A percentile compares a stretch with the other conserved stretches of the same genome.
Conservation (phyloP, 352 stramenopile species). For the Globisporangium emineosum region DNA sequence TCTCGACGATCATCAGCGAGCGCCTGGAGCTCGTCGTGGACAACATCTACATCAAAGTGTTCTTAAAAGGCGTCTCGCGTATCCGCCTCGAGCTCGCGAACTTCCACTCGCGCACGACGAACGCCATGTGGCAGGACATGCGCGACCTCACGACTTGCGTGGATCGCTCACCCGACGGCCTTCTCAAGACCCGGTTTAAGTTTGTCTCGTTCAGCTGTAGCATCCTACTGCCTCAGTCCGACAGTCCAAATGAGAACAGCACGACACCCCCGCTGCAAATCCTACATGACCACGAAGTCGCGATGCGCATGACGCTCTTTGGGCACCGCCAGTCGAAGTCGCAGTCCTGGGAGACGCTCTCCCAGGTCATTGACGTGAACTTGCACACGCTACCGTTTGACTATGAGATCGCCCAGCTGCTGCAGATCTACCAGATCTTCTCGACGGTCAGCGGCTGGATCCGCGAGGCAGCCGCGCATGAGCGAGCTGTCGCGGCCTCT, state of each 20-base stretch:
- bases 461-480: background rate
- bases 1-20: slow-evolving; percentile 51
- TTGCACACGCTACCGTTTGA: slow-evolving; percentile 45
- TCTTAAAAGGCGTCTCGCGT: slow-evolving; percentile 30
- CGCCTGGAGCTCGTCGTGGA: slow-evolving; percentile 45
- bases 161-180: slow-evolving; percentile 52
- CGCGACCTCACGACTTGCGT: slow-evolving; percentile 50
- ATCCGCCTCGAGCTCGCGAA: slow-evolving; percentile 35
- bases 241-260: background rate
- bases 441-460: slow-evolving; percentile 16
- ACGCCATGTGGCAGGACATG: slow-evolving; percentile 67
- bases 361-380: slow-evolving; percentile 57
- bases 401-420: slow-evolving; percentile 33
- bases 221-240: slow-evolving; percentile 25
- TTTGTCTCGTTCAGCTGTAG: slow-evolving; percentile 55
- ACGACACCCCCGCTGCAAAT: slow-evolving; percentile 21
- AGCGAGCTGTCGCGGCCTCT: background rate
- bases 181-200: slow-evolving; percentile 68
- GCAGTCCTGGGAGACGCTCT: slow-evolving; percentile 47
- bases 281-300: slow-evolving; percentile 42
- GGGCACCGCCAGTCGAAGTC: slow-evolving; percentile 37
- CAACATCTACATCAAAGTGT: slow-evolving; percentile 53
- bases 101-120: slow-evolving; percentile 56
- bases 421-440: slow-evolving; percentile 26
- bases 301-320: slow-evolving; percentile 53